A percentile compares a stretch with the other conserved stretches of the same genome.
Conservation (phyloP, 1,284 basidiomycete genomes). For the Austropuccinia psidii region DNA sequence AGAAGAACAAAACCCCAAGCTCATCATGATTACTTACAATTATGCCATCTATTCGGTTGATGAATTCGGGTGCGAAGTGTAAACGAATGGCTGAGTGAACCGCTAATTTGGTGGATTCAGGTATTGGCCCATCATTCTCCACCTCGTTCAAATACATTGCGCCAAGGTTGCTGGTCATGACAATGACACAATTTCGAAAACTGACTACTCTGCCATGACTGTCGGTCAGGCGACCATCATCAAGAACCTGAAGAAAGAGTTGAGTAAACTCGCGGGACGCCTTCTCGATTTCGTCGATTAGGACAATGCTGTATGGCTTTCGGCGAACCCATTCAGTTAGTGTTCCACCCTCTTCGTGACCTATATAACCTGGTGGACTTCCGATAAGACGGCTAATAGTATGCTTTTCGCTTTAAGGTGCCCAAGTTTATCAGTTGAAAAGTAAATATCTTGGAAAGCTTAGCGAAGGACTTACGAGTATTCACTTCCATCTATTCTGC, state of each 20-base stretch:
- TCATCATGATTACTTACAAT: constrained; percentile 40
- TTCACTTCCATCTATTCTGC: constrained; percentile 54
- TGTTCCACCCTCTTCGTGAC: constrained; percentile 79
- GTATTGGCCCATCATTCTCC: constrained; percentile 9
- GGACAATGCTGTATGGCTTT: constrained; percentile 51
- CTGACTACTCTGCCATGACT: constrained; percentile 48
- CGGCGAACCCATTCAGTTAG: constrained; percentile 52
- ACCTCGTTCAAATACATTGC: constrained; percentile 51
- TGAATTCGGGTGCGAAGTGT: constrained; percentile 56
- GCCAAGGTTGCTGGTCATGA: constrained; percentile 55
- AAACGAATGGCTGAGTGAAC: constrained; percentile 52
- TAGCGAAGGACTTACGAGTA: constrained; percentile 39
- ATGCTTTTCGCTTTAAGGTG: constrained; percentile 51
- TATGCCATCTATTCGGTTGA: constrained; percentile 49
- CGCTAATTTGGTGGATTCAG: constrained; percentile 46
- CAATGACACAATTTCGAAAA: constrained; percentile 43
- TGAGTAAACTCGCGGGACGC: constrained; percentile 54
- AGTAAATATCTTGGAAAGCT: not conserved
- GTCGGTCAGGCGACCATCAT: constrained; percentile 54
- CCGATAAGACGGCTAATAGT: constrained; percentile 54
- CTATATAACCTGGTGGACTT: constrained; percentile 66
- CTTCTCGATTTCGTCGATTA: constrained; percentile 52
- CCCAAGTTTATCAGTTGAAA: not conserved
- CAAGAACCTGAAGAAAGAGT: constrained; percentile 56
- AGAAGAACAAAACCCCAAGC: not conserved